These are phyloP conservation scores for Acacia confusa DNA, from an alignment of 306 rosid species.

Conservation along the genomic window DNA sequence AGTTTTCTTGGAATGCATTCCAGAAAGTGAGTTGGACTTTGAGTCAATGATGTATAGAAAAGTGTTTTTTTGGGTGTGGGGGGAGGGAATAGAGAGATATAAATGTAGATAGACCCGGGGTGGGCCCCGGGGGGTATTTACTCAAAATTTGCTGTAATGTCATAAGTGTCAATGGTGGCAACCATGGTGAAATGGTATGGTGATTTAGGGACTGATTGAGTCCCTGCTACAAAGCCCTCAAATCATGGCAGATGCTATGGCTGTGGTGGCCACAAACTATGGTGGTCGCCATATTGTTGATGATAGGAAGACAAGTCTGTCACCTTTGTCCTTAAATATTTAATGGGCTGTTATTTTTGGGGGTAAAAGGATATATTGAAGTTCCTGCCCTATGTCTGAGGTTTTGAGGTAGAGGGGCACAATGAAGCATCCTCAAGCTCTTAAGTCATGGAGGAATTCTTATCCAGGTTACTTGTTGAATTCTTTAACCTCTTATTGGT, in stretches of 20 bases:
- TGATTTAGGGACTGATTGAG: not conserved
- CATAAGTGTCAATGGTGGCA: not conserved
- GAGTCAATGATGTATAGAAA: not conserved
- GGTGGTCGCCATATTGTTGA: not conserved
- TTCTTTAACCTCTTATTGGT: not conserved
- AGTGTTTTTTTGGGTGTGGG: too few relatives aligned
- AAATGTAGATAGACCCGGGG: not conserved
- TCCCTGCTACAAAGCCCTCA: not conserved
- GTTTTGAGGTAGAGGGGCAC: not conserved
- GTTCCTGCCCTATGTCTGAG: not conserved
- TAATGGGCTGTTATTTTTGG: not conserved
- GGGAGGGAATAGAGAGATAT: not conserved
- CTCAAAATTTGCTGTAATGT: not conserved
- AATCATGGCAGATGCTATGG: not conserved
- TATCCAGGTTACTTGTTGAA: not conserved
- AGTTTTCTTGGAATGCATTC: not conserved
- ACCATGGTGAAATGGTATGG: not conserved
- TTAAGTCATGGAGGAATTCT: not conserved
- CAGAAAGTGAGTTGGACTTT: not conserved
- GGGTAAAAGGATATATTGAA: not conserved
- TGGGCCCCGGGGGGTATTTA: not conserved
- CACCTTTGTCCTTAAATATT: not conserved
- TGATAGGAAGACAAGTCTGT: not conserved
- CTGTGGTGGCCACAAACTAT: not conserved
- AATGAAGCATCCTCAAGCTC: not conserved